These are phyloP conservation scores for Chalaropsis thielavioides DNA, from an alignment of 2,329 filamentous ascomycete genomes.

Conservation along the genomic window DNA sequence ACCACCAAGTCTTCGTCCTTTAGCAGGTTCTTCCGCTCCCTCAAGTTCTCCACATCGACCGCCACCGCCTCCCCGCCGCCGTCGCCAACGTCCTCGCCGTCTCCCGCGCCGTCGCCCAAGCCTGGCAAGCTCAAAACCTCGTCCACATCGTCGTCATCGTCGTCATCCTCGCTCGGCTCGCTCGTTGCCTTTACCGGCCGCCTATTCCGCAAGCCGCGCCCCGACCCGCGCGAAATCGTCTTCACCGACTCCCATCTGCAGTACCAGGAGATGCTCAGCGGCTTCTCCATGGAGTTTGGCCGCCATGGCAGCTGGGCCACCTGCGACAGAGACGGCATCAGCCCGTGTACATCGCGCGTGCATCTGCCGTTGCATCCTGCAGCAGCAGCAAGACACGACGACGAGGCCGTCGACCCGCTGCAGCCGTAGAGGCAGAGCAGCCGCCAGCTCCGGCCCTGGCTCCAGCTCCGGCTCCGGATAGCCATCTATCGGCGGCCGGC, in stretches of 20 bases:
- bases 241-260: conserved; percentile 32
- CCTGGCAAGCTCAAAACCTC: conserved; percentile 5
- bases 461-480: background rate
- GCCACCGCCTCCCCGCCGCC: conserved; percentile 3
- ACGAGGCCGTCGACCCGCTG: background rate
- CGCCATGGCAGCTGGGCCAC: conserved; percentile 21
- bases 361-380: background rate
- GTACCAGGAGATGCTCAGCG: conserved; percentile 33
- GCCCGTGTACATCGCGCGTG: conserved; percentile 15
- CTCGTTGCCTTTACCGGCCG: conserved; percentile 8
- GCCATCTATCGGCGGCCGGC: background rate
- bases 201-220: conserved; percentile 11
- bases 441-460: too few relatives aligned
- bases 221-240: conserved; percentile 32
- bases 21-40: conserved; percentile 7
- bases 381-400: background rate
- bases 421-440: background rate
- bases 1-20: conserved; percentile 12
- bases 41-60: conserved; percentile 12
- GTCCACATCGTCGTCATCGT: conserved; percentile 2
- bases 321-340: conserved; percentile 13
- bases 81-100: background rate
- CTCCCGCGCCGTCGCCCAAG: background rate
- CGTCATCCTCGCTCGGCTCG: conserved; percentile 8
- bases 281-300: conserved; percentile 35